phyloP scores from a whole-genome alignment of 257 asterid genomes.

The Nicotiana sylvestris region DNA sequence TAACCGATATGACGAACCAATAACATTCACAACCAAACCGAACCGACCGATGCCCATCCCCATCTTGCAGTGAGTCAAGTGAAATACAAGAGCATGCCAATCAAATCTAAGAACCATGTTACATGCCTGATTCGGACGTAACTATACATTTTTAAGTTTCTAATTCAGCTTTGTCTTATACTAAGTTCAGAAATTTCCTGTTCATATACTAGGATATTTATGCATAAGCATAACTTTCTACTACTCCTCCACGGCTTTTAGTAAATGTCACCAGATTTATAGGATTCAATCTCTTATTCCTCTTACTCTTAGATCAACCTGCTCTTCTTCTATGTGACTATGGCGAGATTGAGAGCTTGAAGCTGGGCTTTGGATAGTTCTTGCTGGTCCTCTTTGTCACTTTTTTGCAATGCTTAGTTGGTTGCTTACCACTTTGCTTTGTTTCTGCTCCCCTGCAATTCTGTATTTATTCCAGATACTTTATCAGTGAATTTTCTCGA shows the following conservation, averaged over 20 bases:
- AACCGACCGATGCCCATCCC: no score
- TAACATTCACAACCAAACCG: no score
- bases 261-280: not conserved
- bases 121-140: not conserved
- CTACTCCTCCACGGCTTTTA: not conserved
- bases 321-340: slow-evolving; percentile 4
- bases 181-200: not conserved
- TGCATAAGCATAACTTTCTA: slow-evolving; percentile 10
- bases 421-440: not conserved
- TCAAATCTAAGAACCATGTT: not conserved
- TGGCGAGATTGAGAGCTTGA: not conserved
- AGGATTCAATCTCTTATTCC: not conserved
- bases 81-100: not conserved
- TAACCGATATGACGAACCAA: no score
- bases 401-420: not conserved
- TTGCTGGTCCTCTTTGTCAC: not conserved
- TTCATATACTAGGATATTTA: not conserved
- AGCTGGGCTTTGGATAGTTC: not conserved
- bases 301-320: not conserved
- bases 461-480: not conserved
- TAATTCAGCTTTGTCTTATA: not conserved
- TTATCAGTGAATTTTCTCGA: not conserved
- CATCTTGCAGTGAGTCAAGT: not conserved
- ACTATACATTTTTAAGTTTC: not conserved
- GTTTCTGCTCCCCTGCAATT: not conserved